A percentile compares a stretch with the other conserved stretches of the same genome.
phyloP scores from a whole-genome alignment of 140 eudicot genomes.

The Ambrosia hybrid region DNA sequence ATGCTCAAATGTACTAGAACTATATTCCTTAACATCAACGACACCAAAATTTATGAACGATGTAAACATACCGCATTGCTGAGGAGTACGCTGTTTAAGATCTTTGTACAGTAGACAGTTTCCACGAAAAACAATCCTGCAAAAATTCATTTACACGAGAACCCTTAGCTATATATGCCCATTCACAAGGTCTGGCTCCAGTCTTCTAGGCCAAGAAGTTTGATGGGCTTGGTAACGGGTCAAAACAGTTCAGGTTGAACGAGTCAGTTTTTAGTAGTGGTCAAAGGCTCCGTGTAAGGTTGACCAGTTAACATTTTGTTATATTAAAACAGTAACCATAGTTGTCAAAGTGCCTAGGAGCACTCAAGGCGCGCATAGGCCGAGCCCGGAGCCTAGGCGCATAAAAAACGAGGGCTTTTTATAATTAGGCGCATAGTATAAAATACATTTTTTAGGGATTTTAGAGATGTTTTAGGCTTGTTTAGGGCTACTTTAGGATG shows the following conservation, averaged over 20 bases:
- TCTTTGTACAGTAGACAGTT: constrained; percentile 72
- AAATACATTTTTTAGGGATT: too few species aligned
- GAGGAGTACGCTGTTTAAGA: constrained; percentile 58
- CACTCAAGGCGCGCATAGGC: too few species aligned
- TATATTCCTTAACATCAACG: too few species aligned
- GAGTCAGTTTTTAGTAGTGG: not conserved
- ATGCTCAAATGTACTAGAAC: not conserved
- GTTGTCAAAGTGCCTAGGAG: too few species aligned
- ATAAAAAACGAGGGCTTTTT: too few species aligned
- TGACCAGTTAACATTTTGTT: not conserved
- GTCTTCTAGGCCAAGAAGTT: not conserved
- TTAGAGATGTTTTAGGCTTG: too few species aligned
- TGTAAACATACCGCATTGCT: constrained; percentile 65
- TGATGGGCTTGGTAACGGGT: not conserved
- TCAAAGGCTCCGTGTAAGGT: not conserved
- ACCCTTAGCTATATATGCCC: too few species aligned
- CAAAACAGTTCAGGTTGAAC: not conserved
- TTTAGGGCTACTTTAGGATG: too few species aligned
- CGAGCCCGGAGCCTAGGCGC: too few species aligned
- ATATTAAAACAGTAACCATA: not conserved
- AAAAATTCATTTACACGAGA: constrained; percentile 23
- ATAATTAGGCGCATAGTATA: too few species aligned
- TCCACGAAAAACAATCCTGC: constrained; percentile 78
- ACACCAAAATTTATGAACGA: not conserved
- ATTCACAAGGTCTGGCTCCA: too few species aligned